These are phyloP conservation scores for Microstroma glucosiphilum DNA, from an alignment of 1,284 basidiomycete genomes.

Conservation along the genomic window DNA sequence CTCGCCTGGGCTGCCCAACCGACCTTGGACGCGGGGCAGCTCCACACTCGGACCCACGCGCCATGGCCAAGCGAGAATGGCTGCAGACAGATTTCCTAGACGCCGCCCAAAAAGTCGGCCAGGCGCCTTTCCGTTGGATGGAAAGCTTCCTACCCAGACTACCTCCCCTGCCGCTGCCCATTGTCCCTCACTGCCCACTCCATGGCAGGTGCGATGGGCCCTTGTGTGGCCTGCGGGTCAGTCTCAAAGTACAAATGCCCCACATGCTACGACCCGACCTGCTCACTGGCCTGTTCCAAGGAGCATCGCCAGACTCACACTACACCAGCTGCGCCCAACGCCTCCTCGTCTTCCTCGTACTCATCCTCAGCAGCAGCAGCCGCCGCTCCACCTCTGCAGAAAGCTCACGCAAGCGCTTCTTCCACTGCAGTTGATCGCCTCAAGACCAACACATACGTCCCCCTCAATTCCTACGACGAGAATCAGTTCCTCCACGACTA, in stretches of 20 bases:
- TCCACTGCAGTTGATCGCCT: neutral
- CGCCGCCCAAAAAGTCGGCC: too few species aligned
- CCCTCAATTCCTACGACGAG: conserved; percentile 8
- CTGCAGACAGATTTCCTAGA: neutral
- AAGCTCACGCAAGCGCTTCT: neutral
- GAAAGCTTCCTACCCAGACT: too few species aligned
- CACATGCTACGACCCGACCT: conserved; percentile 10
- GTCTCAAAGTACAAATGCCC: conserved; percentile 18
- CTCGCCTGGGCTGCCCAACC: neutral
- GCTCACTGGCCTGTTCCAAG: conserved; percentile 13
- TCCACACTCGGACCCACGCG: neutral
- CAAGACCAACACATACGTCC: conserved; percentile 5
- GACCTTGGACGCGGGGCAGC: neutral
- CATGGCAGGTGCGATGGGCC: neutral
- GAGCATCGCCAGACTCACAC: neutral
- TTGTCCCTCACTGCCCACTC: neutral
- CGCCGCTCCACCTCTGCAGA: neutral
- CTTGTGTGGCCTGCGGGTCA: conserved; percentile 12
- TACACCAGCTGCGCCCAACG: neutral
- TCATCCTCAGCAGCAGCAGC: neutral
- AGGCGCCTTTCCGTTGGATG: too few species aligned
- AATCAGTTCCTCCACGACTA: conserved; percentile 11
- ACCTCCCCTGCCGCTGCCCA: too few species aligned
- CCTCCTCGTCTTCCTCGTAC: neutral
- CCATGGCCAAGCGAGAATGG: neutral